phyloP scores from a whole-genome alignment of 192 early-diverging fungal species.

The Podochytrium sp. region DNA sequence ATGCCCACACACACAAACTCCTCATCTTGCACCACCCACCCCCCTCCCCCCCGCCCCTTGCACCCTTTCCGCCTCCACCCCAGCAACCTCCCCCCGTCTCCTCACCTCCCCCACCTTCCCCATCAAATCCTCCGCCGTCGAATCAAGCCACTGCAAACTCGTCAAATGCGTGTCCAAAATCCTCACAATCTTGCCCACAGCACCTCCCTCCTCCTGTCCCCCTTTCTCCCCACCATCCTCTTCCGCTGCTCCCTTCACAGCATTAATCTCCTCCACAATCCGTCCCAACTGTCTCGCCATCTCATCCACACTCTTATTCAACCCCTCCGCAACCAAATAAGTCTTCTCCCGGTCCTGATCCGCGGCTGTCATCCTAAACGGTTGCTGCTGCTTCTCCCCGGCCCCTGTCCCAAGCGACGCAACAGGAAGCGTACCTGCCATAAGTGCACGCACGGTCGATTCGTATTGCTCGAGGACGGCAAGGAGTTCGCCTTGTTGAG shows the following conservation, averaged over 20 bases:
- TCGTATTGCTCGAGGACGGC: conserved; percentile 83
- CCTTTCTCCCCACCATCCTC: conserved; percentile 5
- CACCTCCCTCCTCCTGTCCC: conserved; percentile 32
- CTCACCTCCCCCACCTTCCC: conserved; percentile 60
- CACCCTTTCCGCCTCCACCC: conserved; percentile 39
- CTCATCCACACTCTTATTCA: conserved; percentile 87
- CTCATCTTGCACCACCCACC: background rate
- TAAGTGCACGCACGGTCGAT: conserved; percentile 57
- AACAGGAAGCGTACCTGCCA: background rate
- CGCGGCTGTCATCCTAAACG: conserved; percentile 56
- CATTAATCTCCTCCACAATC: conserved; percentile 90
- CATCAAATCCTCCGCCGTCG: conserved; percentile 57
- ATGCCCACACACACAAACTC: too few relatives aligned
- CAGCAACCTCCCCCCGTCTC: conserved; percentile 36
- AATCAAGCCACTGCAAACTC: conserved; percentile 93
- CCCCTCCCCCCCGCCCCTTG: conserved; percentile 9
- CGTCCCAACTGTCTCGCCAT: conserved; percentile 76
- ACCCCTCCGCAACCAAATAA: conserved; percentile 82
- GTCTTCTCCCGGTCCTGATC: conserved; percentile 87
- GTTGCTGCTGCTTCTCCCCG: background rate
- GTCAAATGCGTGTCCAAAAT: conserved; percentile 92
- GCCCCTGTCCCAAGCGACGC: background rate
- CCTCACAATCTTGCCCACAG: conserved; percentile 78
- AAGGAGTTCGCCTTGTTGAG: conserved; percentile 82
- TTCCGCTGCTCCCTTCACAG: conserved; percentile 42